These are phyloP conservation scores for Penicillium thymicola DNA, from an alignment of 2,329 filamentous ascomycete genomes.

Conservation along the genomic window DNA sequence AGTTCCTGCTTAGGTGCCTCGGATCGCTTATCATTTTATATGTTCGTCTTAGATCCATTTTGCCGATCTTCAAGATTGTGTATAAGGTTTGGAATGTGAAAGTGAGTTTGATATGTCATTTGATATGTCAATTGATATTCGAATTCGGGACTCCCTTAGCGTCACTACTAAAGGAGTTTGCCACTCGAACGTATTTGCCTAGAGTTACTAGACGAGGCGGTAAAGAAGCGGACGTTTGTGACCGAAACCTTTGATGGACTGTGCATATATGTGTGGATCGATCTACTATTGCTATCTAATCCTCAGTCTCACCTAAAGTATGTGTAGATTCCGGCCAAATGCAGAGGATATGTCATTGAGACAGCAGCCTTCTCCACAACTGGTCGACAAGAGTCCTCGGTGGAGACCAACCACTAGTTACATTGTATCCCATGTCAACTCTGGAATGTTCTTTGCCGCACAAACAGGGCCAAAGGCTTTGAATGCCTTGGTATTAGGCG, in stretches of 20 bases:
- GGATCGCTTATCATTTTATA: not conserved
- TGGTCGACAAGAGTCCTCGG: not conserved
- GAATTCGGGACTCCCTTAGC: not conserved
- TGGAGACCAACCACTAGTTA: constrained; percentile 6
- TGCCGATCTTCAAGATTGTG: not conserved
- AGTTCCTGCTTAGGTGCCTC: not conserved
- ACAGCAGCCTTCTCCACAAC: constrained; percentile 3
- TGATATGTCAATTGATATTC: constrained; percentile 10
- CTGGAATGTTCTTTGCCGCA: not conserved
- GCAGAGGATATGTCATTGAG: constrained; percentile 1
- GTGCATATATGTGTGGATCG: not conserved
- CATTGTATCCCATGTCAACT: constrained; percentile 1
- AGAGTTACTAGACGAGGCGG: not conserved
- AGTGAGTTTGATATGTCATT: constrained; percentile 11
- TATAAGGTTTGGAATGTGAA: constrained; percentile 5
- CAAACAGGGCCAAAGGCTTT: constrained; percentile 1
- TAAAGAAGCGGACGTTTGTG: not conserved
- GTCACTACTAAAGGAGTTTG: not conserved
- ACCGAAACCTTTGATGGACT: not conserved
- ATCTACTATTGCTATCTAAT: not conserved
- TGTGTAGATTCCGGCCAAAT: not conserved
- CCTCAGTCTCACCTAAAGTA: not conserved
- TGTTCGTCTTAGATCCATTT: not conserved
- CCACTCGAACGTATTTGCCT: not conserved
- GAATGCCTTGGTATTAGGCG: not conserved